Evolutionary conservation across 306 rosid species (phyloP).

Genomic region (Prunus salicina): DNA sequence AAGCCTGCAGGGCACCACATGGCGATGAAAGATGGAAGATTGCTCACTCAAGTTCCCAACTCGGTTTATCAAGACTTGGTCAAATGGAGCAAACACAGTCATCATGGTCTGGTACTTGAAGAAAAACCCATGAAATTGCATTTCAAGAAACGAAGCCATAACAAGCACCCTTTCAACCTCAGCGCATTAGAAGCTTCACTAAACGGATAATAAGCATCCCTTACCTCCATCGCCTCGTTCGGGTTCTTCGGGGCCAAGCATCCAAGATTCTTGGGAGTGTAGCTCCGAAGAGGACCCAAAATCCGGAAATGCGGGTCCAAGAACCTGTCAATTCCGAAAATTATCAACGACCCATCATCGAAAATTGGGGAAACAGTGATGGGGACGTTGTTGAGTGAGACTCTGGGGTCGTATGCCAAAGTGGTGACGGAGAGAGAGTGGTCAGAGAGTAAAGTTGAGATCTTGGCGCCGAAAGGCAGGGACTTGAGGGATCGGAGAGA

Average conservation of each 20-base stretch:
- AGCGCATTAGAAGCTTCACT: conserved; percentile 12
- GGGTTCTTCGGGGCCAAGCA: background rate
- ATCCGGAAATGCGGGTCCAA: conserved; percentile 40
- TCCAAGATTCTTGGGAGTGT: background rate
- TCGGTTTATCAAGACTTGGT: conserved; percentile 17
- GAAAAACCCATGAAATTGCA: conserved; percentile 30
- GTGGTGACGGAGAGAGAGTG: conserved; percentile 43
- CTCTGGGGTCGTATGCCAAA: background rate
- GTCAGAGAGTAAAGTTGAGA: conserved; percentile 40
- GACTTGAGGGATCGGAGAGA: conserved; percentile 39
- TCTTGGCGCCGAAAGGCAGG: conserved; percentile 56
- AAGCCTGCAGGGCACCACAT: conserved; percentile 53
- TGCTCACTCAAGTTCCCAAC: conserved; percentile 16
- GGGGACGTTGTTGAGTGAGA: conserved; percentile 57
- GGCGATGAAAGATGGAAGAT: conserved; percentile 36
- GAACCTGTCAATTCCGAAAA: conserved; percentile 36
- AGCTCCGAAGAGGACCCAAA: conserved; percentile 4
- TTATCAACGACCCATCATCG: conserved; percentile 39
- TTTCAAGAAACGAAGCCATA: conserved; percentile 39
- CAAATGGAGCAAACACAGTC: conserved; percentile 45
- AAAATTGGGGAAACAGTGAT: conserved; percentile 34
- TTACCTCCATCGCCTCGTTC: background rate
- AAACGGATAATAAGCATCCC: conserved; percentile 11
- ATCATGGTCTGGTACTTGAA: conserved; percentile 17
- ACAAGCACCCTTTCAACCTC: conserved; percentile 32